A percentile compares a stretch with the other conserved stretches of the same genome.
Conservation (phyloP, 257 asterid genomes). For the Ballota nigra region DNA sequence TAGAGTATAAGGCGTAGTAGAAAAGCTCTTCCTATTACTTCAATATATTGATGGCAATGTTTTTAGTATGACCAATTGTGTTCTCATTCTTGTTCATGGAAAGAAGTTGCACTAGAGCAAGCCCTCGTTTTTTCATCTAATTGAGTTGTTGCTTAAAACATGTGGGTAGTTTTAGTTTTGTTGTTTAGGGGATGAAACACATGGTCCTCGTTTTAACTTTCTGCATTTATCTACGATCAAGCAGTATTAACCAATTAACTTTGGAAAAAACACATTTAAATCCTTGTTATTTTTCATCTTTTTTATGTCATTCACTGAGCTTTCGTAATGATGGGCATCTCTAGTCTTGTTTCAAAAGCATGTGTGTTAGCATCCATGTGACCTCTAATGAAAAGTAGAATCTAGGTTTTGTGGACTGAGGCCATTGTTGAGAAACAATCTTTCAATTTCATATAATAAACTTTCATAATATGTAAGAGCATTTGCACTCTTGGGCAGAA, state of each 20-base stretch:
- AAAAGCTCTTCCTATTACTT: not conserved
- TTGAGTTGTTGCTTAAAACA: not conserved
- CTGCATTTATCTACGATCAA: not conserved
- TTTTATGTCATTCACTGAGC: not conserved
- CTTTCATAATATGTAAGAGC: not conserved
- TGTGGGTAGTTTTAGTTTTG: not conserved
- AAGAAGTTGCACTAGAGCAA: no score
- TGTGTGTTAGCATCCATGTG: not conserved
- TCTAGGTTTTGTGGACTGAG: slow-evolving; percentile 13
- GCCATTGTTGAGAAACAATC: not conserved
- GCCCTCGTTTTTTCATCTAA: not conserved
- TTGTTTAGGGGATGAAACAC: not conserved
- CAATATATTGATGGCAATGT: not conserved
- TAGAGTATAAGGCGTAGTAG: not conserved
- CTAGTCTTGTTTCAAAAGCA: not conserved
- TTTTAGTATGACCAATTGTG: not conserved
- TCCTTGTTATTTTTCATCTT: not conserved
- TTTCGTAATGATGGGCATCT: not conserved
- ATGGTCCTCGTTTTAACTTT: not conserved
- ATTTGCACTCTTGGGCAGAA: not conserved
- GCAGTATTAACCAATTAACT: not conserved
- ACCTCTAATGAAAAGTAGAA: not conserved
- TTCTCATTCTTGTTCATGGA: not conserved
- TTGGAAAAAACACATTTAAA: not conserved
- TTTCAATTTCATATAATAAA: not conserved